A percentile compares a stretch with the other conserved stretches of the same genome.
Conservation (phyloP, 805 yeast species). For the Hanseniaspora lindneri region DNA sequence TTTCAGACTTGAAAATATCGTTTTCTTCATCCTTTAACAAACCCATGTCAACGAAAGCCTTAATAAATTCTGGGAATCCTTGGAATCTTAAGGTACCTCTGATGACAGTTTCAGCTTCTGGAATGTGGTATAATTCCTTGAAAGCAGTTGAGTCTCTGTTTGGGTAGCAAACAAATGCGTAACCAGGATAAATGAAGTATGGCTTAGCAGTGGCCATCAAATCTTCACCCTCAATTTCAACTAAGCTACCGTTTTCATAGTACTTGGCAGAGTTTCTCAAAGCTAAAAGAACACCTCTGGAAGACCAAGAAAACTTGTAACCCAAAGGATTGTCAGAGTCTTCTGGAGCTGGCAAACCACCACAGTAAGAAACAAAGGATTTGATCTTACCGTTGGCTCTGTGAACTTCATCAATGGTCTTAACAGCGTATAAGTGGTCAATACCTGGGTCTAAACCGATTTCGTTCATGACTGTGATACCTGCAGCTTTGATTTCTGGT, state of each 20-base stretch:
- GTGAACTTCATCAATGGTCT: constrained; percentile 96
- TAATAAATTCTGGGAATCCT: constrained; percentile 97
- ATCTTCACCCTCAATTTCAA: constrained; percentile 70
- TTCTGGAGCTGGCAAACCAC: constrained; percentile 98
- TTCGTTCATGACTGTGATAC: constrained; percentile 95
- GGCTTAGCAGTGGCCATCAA: constrained; percentile 93
- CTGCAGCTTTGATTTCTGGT: constrained; percentile 81
- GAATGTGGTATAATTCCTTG: constrained; percentile 83
- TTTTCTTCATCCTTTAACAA: constrained; percentile 69
- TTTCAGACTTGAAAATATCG: constrained; percentile 42
- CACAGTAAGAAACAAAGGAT: constrained; percentile 92
- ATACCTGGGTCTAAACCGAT: constrained; percentile 98
- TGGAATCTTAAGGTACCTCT: constrained; percentile 97
- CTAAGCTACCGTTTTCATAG: constrained; percentile 77
- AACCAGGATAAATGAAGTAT: constrained; percentile 91
- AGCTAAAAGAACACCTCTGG: constrained; percentile 94
- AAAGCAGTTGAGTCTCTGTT: constrained; percentile 95
- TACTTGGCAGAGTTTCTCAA: constrained; percentile 85
- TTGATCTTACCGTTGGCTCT: constrained; percentile 79
- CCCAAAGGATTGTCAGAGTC: constrained; percentile 96
- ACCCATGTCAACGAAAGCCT: constrained; percentile 88
- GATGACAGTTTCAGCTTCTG: constrained; percentile 93
- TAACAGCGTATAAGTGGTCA: constrained; percentile 95
- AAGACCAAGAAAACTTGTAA: constrained; percentile 98
- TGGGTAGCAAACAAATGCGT: constrained; percentile 88